Base-by-base conservation (phyloP, 768 basidiomycete genomes). In the Termitomyces sp. region DNA sequence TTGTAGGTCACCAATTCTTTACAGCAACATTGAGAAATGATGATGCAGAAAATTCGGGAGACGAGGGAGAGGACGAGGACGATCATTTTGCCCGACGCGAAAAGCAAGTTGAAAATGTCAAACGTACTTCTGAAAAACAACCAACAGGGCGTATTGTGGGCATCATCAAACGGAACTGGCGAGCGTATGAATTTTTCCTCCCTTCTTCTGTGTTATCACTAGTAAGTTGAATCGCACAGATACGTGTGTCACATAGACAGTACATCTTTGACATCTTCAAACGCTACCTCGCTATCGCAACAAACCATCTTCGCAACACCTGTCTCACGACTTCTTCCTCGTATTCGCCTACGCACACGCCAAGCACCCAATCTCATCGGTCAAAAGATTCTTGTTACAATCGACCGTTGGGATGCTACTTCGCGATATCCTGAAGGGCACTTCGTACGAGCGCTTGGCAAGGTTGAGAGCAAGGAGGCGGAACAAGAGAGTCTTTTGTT, bases 381-480 rank as follows among this genome's bases (percentile, higher is more conserved):
- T 37, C 95, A 99, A 69, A 98, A 99, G 69, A 96, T 99, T 61
- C 83, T 99, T 25, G 93, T 98, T 42, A 88, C 91, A 2, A 92
- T 98, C 63, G 97, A 99, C 67, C 78, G 87, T 41, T 99, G 97
- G 97, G 86, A 91, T 27, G 72, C 76, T 5, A 88, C 84, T 10
- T 93, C 91, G 1, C 81, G 93, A 19, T 97, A 98, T 66, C 97
- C 97, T 0, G 95, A 98, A 64, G 97, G 97, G 0, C 97, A 99
- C 67, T 93, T 99, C 60, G 95, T 98, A 21, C 85, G 96, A 41
- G 85, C 93, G 0, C 79, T 99, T 1, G 97, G 97, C 2, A 85
- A 83, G 64, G 92, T 86, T 0, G 96, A 94, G 65, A 91, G 89
- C 68, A 97, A 98, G 69, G 94, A 96, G 68, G 95, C 95, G 0